Base-by-base conservation (phyloP, 2,329 filamentous ascomycete genomes). In the Xylariomycetidae sp. region DNA sequence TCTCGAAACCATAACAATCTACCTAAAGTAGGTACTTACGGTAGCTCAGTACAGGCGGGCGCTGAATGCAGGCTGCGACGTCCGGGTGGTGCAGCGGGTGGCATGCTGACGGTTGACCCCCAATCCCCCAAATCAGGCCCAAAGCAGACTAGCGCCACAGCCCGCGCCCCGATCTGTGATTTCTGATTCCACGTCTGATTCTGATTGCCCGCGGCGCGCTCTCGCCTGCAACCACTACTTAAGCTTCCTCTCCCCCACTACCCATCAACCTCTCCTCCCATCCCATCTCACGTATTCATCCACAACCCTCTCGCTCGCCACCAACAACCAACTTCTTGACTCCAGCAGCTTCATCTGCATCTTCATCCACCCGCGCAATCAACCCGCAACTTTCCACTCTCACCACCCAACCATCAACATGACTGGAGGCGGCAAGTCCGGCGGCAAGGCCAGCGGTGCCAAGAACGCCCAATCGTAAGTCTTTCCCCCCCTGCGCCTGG, bases 371-470 rank as follows among this genome's bases (percentile, higher is more conserved):
- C n/a, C n/a, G n/a, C n/a, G n/a, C n/a, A n/a, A 34, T 42, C 32
- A 31, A 38, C 29, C 38, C 25, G 44, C 32, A 31, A 39, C 28
- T 42, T 41, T 51, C 51, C 50, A 43, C 41, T 44, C 53, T 44
- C 49, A 53, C 58, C 46, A 45, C 53, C 53, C 52, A 49, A 59
- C 50, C 49, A 62, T 77, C 82, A 95, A 86, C 85, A 98, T 98
- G 92, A 94, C 92, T 87, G 90, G 90, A 79, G 90, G 90, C 70
- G 92, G 92, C 71, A 98, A 98, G 75, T 95, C 90, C 74, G 92
- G 92, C 71, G 92, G 92, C 82, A 96, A 96, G 84, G 89, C 90
- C 76, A 90, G 85, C 74, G 88, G 89, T 74, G 83, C 85, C 75
- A 98, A 98, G 87, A 94, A 85, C 77, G 85, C 92, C 61, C 92